phyloP scores from a whole-genome alignment of 495 filamentous ascomycete species.

The Penicillium steckii region DNA sequence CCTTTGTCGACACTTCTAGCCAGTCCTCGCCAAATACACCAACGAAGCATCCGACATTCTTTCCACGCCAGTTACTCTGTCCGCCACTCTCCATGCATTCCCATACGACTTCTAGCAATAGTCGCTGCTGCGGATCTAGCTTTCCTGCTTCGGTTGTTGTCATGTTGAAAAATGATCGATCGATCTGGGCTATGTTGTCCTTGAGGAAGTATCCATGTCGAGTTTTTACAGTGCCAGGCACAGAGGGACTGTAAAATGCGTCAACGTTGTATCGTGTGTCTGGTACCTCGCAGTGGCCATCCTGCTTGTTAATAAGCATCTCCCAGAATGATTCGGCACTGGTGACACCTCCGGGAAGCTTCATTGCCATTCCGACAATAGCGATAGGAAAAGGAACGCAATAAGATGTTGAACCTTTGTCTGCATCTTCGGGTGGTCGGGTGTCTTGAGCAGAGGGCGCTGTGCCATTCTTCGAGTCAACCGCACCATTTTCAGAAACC shows the following conservation, averaged over 20 bases:
- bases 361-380: constrained; percentile 46
- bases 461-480: too few relatives aligned
- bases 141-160: constrained; percentile 40
- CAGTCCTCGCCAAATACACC: constrained; percentile 44
- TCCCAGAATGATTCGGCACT: constrained; percentile 31
- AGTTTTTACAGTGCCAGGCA: constrained; percentile 21
- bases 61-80: constrained; percentile 40
- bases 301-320: constrained; percentile 34
- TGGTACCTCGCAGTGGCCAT: constrained; percentile 34
- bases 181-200: constrained; percentile 16
- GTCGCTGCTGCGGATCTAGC: constrained; percentile 57
- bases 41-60: constrained; percentile 45
- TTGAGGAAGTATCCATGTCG: constrained; percentile 52
- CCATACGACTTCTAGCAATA: constrained; percentile 50
- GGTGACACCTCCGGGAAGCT: constrained; percentile 42
- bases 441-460: too few relatives aligned
- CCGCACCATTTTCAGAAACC: too few relatives aligned
- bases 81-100: constrained; percentile 44
- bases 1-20: constrained; percentile 27
- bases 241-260: constrained; percentile 10
- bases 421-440: too few relatives aligned
- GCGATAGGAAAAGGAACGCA: constrained; percentile 24
- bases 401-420: too few relatives aligned
- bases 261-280: constrained; percentile 23
- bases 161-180: constrained; percentile 36